A percentile compares a stretch with the other conserved stretches of the same genome.
Evolutionary conservation across 2,329 filamentous ascomycete species (phyloP).

Genomic region (Thielaviopsis populi): DNA sequence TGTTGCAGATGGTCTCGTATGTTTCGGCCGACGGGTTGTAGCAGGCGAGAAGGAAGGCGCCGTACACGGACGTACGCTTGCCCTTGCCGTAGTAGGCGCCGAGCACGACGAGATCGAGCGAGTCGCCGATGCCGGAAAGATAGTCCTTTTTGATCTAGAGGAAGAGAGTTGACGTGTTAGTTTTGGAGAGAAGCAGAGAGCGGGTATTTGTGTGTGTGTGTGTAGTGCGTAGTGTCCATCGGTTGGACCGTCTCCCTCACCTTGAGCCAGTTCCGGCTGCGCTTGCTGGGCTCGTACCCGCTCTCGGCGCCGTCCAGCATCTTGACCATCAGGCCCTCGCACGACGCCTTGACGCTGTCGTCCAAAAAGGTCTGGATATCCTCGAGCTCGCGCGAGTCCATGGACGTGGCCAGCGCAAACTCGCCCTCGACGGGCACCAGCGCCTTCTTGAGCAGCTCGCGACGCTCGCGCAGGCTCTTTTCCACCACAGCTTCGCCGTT

Average conservation of each 20-base stretch:
- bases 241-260: too few species aligned
- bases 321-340: constrained; percentile 97
- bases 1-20: constrained; percentile 96
- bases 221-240: too few species aligned
- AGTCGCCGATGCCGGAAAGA: constrained; percentile 82
- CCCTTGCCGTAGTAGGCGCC: constrained; percentile 90
- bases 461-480: constrained; percentile 69
- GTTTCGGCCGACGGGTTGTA: constrained; percentile 67
- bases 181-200: too few species aligned
- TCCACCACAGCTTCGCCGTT: constrained; percentile 84
- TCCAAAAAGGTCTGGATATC: constrained; percentile 88
- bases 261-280: constrained; percentile 97
- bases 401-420: constrained; percentile 76
- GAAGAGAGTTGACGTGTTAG: not conserved
- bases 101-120: constrained; percentile 86
- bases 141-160: constrained; percentile 90
- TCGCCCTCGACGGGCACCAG: constrained; percentile 75
- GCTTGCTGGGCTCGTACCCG: constrained; percentile 89
- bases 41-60: constrained; percentile 87
- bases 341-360: constrained; percentile 87
- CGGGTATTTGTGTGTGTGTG: too few species aligned
- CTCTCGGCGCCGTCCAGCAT: constrained; percentile 92
- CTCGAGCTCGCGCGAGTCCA: constrained; percentile 77
- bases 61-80: constrained; percentile 90
- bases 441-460: constrained; percentile 55